Evolutionary conservation across 2,329 filamentous ascomycete genomes (phyloP).

Genomic region (Hypocrella siamensis): DNA sequence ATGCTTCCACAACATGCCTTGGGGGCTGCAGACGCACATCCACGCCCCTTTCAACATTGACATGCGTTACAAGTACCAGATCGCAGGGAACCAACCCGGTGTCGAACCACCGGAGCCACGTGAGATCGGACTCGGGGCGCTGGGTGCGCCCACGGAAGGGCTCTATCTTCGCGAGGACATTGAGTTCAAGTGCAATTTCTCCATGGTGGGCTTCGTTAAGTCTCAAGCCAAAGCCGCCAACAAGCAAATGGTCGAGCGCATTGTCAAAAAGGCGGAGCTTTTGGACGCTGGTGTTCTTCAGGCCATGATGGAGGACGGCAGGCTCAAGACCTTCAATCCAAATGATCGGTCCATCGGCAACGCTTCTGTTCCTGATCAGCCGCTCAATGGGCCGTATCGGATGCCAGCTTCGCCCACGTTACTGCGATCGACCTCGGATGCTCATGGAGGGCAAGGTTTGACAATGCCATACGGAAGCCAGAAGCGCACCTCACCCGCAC

Average conservation of each 20-base stretch:
- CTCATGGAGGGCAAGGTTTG: no score
- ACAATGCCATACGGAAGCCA: no score
- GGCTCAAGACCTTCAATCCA: slow-evolving; percentile 42
- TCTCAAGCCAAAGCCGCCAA: slow-evolving; percentile 49
- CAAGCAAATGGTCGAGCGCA: slow-evolving; percentile 50
- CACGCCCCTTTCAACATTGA: slow-evolving; percentile 54
- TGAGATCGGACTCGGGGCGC: slow-evolving; percentile 42
- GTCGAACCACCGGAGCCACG: slow-evolving; percentile 42
- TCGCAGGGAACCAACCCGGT: slow-evolving; percentile 53
- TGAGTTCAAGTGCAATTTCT: slow-evolving; percentile 53
- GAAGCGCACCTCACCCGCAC: no score
- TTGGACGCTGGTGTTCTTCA: slow-evolving; percentile 49
- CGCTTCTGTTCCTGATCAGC: no score
- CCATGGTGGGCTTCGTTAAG: slow-evolving; percentile 50
- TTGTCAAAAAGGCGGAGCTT: slow-evolving; percentile 57
- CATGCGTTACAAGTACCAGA: slow-evolving; percentile 51
- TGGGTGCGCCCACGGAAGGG: slow-evolving; percentile 47
- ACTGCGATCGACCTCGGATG: no score
- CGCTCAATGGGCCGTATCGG: no score
- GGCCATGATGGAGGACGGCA: slow-evolving; percentile 52
- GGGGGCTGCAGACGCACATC: slow-evolving; percentile 56
- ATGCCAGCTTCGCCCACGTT: no score
- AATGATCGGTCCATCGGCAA: slow-evolving; percentile 32
- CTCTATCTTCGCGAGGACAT: slow-evolving; percentile 56
- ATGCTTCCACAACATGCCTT: slow-evolving; percentile 58